These are phyloP conservation scores for Aegilops speltoides DNA, from an alignment of 176 grass and related monocot species.

Conservation along the genomic window DNA sequence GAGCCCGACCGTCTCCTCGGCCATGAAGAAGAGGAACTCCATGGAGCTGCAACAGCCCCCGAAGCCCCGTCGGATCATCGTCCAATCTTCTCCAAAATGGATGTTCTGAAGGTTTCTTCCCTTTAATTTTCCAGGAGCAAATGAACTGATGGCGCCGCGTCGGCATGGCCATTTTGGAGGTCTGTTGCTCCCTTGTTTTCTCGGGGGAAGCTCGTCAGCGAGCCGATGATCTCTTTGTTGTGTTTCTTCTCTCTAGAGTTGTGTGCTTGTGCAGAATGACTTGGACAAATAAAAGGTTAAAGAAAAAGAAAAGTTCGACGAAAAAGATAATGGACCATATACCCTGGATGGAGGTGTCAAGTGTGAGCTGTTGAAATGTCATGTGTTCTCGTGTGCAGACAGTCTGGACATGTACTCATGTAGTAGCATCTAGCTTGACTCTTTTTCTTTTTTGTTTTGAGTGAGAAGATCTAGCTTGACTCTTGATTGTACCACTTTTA, in stretches of 20 bases:
- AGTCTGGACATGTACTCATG: slow-evolving; percentile 26
- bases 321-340: slow-evolving; percentile 35
- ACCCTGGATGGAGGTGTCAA: background rate
- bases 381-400: slow-evolving; percentile 19
- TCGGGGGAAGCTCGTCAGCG: background rate
- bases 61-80: slow-evolving; percentile 44
- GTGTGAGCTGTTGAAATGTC: slow-evolving; percentile 1
- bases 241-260: slow-evolving; percentile 21
- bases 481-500: slow-evolving; percentile 16
- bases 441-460: background rate
- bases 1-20: slow-evolving; percentile 87
- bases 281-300: slow-evolving; percentile 47
- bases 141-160: background rate
- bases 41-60: slow-evolving; percentile 52
- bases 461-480: background rate
- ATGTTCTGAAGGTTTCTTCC: slow-evolving; percentile 53
- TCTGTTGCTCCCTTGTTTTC: background rate
- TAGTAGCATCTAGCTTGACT: background rate
- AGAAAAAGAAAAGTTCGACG: slow-evolving; percentile 12
- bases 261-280: slow-evolving; percentile 53
- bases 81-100: slow-evolving; percentile 80
- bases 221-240: background rate
- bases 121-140: background rate
- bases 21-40: slow-evolving; percentile 84
- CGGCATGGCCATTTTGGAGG: slow-evolving; percentile 14